A percentile compares a stretch with the other conserved stretches of the same genome.
Evolutionary conservation across 1,284 basidiomycete genomes (phyloP).

Genomic region (Sparassis latifolia): DNA sequence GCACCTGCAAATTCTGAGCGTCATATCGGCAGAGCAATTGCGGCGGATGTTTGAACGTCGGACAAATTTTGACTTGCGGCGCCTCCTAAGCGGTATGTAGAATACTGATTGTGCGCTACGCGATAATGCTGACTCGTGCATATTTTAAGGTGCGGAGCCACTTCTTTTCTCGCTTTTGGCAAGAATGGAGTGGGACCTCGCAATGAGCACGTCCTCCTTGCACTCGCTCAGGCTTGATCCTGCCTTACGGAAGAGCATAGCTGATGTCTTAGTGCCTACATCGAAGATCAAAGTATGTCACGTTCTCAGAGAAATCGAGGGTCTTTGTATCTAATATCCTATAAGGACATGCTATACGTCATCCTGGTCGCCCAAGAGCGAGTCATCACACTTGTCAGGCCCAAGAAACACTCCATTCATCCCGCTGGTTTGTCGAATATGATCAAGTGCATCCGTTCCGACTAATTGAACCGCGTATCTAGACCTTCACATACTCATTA

Average conservation of each 20-base stretch:
- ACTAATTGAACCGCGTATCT: conserved; percentile 1
- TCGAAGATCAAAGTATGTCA: conserved; percentile 67
- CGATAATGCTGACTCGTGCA: not conserved
- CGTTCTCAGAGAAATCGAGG: not conserved
- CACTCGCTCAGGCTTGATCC: conserved; percentile 77
- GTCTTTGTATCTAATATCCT: not conserved
- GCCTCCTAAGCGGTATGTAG: conserved; percentile 70
- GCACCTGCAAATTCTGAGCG: conserved; percentile 86
- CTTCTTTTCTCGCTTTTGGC: conserved; percentile 70
- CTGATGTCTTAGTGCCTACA: conserved; percentile 70
- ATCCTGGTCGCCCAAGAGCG: conserved; percentile 75
- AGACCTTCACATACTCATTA: conserved; percentile 87
- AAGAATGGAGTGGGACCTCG: conserved; percentile 72
- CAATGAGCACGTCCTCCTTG: conserved; percentile 75
- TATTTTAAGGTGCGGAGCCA: conserved; percentile 65
- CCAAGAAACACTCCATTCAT: conserved; percentile 91
- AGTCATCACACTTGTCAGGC: conserved; percentile 85
- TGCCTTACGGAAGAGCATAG: conserved; percentile 60
- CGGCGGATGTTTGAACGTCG: conserved; percentile 81
- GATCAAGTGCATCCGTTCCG: not conserved
- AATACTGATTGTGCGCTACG: not conserved
- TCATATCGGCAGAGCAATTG: conserved; percentile 83
- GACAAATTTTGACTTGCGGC: conserved; percentile 86
- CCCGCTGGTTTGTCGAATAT: conserved; percentile 62
- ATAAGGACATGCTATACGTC: conserved; percentile 85